phyloP scores from a whole-genome alignment of 805 yeast genomes.

The Maudiozyma bulderi region DNA sequence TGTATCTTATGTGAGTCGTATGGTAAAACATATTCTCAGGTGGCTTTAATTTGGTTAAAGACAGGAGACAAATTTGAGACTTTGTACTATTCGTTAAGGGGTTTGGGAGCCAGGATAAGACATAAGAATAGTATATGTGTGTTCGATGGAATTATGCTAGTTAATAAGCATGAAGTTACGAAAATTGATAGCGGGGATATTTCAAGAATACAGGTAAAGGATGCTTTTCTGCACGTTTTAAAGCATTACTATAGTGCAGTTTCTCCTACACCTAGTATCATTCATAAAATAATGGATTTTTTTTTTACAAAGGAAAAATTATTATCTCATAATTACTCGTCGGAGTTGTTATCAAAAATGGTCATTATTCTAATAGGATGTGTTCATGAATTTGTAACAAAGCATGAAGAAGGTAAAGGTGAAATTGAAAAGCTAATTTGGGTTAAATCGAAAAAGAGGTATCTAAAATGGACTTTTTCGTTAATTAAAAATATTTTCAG shows the following conservation, averaged over 20 bases:
- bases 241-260: conserved; percentile 1
- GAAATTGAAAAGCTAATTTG: not conserved
- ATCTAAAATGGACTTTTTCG: not conserved
- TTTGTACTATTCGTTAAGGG: conserved; percentile 3
- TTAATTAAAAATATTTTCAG: not conserved
- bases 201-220: not conserved
- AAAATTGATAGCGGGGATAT: not conserved
- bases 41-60: conserved; percentile 1
- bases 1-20: conserved; percentile 4
- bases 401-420: not conserved
- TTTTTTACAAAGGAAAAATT: not conserved
- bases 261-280: not conserved
- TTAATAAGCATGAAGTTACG: no score
- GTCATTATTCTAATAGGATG: conserved; percentile 7
- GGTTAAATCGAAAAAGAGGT: not conserved
- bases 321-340: not conserved
- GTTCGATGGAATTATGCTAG: not conserved
- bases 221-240: not conserved
- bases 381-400: conserved; percentile 1
- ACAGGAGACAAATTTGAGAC: not conserved
- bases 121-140: not conserved
- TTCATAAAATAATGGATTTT: not conserved
- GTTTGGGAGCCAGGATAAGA: conserved; percentile 3
- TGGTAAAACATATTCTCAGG: conserved; percentile 4
- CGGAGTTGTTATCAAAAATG: conserved; percentile 1